Percentiles rank a stretch among this genome's conserved stretches.
Evolutionary conservation across 306 rosid species (phyloP).

Genomic region (Prunus campanulata): DNA sequence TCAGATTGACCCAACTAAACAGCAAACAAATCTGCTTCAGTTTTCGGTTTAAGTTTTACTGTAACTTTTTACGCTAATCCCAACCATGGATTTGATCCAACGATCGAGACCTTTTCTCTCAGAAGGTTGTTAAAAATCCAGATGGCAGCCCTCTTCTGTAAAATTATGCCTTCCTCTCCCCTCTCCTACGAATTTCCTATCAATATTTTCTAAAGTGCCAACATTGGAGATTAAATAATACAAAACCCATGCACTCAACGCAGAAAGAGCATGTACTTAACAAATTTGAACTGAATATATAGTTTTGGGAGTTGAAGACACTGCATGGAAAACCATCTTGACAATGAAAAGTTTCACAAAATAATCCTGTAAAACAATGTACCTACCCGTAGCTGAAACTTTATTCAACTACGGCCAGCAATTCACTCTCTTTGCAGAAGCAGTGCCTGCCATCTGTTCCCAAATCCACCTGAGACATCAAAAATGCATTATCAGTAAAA

Average conservation of each 20-base stretch:
- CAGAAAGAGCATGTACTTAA: not conserved
- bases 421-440: slow-evolving; percentile 81
- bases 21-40: no score
- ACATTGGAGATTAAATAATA: not conserved
- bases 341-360: not conserved
- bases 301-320: not conserved
- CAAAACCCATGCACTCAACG: not conserved
- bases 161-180: not conserved
- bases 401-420: slow-evolving; percentile 83
- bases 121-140: not conserved
- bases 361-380: not conserved
- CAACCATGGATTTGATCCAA: no score
- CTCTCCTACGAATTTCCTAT: not conserved
- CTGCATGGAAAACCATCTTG: not conserved
- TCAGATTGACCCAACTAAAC: no score
- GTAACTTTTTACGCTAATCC: no score
- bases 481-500: not conserved
- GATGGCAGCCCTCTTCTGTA: not conserved
- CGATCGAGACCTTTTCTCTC: not conserved
- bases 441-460: slow-evolving; percentile 74
- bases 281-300: not conserved
- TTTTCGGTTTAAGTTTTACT: no score
- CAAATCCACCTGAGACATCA: slow-evolving; percentile 77
- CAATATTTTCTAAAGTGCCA: not conserved
- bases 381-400: not conserved